Evolutionary conservation across 1,139 yeast species (phyloP).

Genomic region (Kluyveromyces marxianus): DNA sequence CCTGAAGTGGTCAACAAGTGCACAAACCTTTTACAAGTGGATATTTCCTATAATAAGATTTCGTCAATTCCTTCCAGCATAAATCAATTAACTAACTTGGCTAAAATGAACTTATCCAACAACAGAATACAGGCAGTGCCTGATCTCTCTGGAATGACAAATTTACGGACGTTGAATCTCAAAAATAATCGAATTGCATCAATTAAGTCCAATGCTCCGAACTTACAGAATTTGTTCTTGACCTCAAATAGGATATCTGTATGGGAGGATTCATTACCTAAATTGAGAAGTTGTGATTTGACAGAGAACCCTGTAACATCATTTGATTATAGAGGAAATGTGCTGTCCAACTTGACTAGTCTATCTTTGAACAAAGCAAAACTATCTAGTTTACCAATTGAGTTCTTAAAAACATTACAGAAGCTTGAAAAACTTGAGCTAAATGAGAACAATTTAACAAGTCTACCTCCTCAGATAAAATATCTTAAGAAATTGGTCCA

Average conservation of each 20-base stretch:
- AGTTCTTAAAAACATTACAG: conserved; percentile 54
- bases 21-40: conserved; percentile 55
- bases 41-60: conserved; percentile 76
- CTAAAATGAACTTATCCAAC: conserved; percentile 67
- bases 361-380: conserved; percentile 78
- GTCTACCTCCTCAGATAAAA: conserved; percentile 66
- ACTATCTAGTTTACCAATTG: conserved; percentile 62
- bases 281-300: conserved; percentile 46
- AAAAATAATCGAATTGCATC: conserved; percentile 65
- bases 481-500: conserved; percentile 50
- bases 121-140: conserved; percentile 49
- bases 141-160: conserved; percentile 43
- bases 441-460: conserved; percentile 77
- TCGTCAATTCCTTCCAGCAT: conserved; percentile 54
- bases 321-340: conserved; percentile 51
- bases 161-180: conserved; percentile 69
- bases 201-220: conserved; percentile 56
- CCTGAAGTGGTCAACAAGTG: conserved; percentile 67
- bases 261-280: conserved; percentile 55
- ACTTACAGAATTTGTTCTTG: conserved; percentile 64
- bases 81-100: conserved; percentile 49
- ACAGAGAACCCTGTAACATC: conserved; percentile 81
- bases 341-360: conserved; percentile 56
- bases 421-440: conserved; percentile 67
- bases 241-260: conserved; percentile 73